Evolutionary conservation across 176 grass and related monocot genomes (phyloP).

Genomic region (Zizania latifolia): DNA sequence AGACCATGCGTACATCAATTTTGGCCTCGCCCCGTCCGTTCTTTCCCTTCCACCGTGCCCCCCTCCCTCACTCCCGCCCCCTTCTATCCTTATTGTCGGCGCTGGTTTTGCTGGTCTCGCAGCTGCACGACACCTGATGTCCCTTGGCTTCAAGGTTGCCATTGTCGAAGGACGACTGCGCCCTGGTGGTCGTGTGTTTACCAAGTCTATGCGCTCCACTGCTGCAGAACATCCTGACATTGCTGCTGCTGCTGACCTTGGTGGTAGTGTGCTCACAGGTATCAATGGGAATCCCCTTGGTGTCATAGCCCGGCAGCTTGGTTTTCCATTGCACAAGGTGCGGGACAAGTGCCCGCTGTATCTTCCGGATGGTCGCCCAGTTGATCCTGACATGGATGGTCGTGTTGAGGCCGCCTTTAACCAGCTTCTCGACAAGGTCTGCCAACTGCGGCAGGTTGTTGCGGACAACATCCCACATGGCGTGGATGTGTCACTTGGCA

Average conservation of each 20-base stretch:
- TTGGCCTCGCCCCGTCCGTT: conserved; percentile 62
- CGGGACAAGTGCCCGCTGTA: conserved; percentile 81
- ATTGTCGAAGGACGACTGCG: conserved; percentile 74
- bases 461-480: conserved; percentile 51
- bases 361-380: conserved; percentile 74
- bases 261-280: conserved; percentile 93
- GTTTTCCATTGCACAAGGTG: conserved; percentile 90
- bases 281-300: conserved; percentile 94
- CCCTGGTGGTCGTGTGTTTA: conserved; percentile 85
- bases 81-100: conserved; percentile 70
- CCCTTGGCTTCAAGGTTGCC: conserved; percentile 80
- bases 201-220: conserved; percentile 71
- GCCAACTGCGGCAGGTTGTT: conserved; percentile 71
- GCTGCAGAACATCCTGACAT: conserved; percentile 44
- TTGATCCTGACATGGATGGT: conserved; percentile 64
- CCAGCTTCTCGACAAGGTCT: conserved; percentile 94
- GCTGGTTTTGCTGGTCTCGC: conserved; percentile 80
- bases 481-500: conserved; percentile 73
- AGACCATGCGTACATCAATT: conserved; percentile 84
- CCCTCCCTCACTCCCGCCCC: conserved; percentile 51
- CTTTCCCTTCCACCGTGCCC: conserved; percentile 43
- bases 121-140: conserved; percentile 68
- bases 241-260: conserved; percentile 77
- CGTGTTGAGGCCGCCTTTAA: conserved; percentile 83
- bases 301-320: conserved; percentile 83